Evolutionary conservation across 129 eudicot species (phyloP).

Genomic region (Arctium minus): DNA sequence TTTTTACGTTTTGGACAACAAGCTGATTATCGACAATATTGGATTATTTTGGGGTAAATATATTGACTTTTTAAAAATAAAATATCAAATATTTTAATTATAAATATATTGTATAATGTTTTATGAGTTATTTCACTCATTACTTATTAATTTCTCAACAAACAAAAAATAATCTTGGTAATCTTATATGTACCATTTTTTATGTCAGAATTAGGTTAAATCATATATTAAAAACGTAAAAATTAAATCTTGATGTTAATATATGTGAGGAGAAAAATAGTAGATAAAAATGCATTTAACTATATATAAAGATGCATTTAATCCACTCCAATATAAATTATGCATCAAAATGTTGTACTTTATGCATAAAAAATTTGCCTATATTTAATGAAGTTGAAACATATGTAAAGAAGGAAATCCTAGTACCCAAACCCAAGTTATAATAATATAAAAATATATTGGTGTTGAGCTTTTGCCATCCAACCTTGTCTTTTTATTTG

Average conservation of each 20-base stretch:
- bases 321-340: not conserved
- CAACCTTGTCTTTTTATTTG: slow-evolving; percentile 26
- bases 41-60: not conserved
- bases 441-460: not conserved
- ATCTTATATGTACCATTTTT: no score
- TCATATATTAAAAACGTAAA: no score
- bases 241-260: no score
- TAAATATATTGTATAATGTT: not conserved
- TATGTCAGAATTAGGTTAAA: no score
- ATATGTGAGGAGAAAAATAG: no score
- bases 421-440: slow-evolving; percentile 12
- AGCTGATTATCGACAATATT: not conserved
- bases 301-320: no score
- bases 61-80: not conserved
- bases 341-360: not conserved
- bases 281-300: no score
- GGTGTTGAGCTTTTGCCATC: not conserved
- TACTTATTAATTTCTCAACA: not conserved
- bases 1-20: not conserved
- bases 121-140: not conserved
- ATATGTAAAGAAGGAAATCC: slow-evolving; percentile 12
- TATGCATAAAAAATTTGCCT: not conserved
- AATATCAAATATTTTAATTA: not conserved
- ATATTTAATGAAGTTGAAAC: not conserved
- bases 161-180: no score